Conservation (phyloP, 495 filamentous ascomycete species). For the Neurospora sp. region DNA sequence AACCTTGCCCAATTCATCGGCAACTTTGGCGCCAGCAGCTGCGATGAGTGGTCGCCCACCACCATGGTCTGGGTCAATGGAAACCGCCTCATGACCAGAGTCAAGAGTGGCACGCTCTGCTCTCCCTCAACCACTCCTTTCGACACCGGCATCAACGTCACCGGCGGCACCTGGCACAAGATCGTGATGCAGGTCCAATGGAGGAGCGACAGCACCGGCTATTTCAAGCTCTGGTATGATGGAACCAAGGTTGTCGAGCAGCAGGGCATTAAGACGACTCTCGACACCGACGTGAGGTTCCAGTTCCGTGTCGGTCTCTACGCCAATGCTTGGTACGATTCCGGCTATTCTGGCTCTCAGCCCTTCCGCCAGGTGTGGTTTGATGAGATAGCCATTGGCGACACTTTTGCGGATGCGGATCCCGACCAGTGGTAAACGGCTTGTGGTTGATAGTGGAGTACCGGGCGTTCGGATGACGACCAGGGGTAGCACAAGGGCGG, state of each 20-base stretch:
- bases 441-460: neutral
- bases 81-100: slow-evolving; percentile 34
- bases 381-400: slow-evolving; percentile 42
- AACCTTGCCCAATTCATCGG: slow-evolving; percentile 50
- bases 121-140: slow-evolving; percentile 23
- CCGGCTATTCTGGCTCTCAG: slow-evolving; percentile 35
- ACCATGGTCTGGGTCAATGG: slow-evolving; percentile 44
- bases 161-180: slow-evolving; percentile 39
- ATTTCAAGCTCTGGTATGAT: slow-evolving; percentile 42
- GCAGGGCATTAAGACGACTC: slow-evolving; percentile 33
- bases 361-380: slow-evolving; percentile 41
- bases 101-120: slow-evolving; percentile 33
- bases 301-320: slow-evolving; percentile 47
- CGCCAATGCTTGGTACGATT: slow-evolving; percentile 47
- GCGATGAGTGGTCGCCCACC: slow-evolving; percentile 44
- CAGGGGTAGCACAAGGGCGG: neutral
- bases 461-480: neutral
- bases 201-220: slow-evolving; percentile 37
- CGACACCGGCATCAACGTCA: slow-evolving; percentile 28
- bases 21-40: slow-evolving; percentile 36
- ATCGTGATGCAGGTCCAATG: slow-evolving; percentile 41
- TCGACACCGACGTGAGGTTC: slow-evolving; percentile 35
- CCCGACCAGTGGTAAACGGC: slow-evolving; percentile 5
- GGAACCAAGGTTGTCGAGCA: slow-evolving; percentile 37
- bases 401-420: slow-evolving; percentile 38